These are phyloP conservation scores for Microcos paniculata DNA, from an alignment of 345 rosid genomes.

Conservation along the genomic window DNA sequence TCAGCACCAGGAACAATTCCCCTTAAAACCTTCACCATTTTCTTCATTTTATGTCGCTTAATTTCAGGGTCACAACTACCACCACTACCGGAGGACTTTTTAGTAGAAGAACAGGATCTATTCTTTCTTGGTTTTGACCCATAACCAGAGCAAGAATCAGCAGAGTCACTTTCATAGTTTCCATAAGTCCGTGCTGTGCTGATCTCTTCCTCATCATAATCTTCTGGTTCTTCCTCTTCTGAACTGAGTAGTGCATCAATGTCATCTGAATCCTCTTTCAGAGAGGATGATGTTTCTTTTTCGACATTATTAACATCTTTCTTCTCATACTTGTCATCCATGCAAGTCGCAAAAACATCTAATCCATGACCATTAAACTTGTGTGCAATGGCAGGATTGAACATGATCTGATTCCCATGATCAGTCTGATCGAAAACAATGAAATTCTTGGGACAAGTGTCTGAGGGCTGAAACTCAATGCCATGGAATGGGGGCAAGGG, in stretches of 20 bases:
- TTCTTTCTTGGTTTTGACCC: constrained; percentile 39
- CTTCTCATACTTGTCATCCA: constrained; percentile 40
- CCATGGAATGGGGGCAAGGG: constrained; percentile 47
- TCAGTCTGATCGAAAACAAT: constrained; percentile 71
- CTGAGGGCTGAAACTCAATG: constrained; percentile 70
- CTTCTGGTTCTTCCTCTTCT: constrained; percentile 56
- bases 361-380: constrained; percentile 48
- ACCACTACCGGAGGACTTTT: constrained; percentile 36
- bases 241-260: constrained; percentile 76
- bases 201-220: constrained; percentile 59
- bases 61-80: constrained; percentile 45
- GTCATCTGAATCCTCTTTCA: constrained; percentile 79
- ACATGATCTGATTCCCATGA: constrained; percentile 68
- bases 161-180: constrained; percentile 42
- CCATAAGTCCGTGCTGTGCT: constrained; percentile 69
- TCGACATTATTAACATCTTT: constrained; percentile 31
- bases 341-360: constrained; percentile 33
- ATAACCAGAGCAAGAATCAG: constrained; percentile 55
- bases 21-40: constrained; percentile 69
- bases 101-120: constrained; percentile 30
- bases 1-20: constrained; percentile 78
- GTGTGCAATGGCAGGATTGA: constrained; percentile 67
- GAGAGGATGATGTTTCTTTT: constrained; percentile 47
- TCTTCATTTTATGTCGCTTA: constrained; percentile 67
- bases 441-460: constrained; percentile 61